Percentiles rank a stretch among this genome's conserved stretches.
phyloP scores from a whole-genome alignment of 2,329 filamentous ascomycete species.

The Malbranchea zuffiana region DNA sequence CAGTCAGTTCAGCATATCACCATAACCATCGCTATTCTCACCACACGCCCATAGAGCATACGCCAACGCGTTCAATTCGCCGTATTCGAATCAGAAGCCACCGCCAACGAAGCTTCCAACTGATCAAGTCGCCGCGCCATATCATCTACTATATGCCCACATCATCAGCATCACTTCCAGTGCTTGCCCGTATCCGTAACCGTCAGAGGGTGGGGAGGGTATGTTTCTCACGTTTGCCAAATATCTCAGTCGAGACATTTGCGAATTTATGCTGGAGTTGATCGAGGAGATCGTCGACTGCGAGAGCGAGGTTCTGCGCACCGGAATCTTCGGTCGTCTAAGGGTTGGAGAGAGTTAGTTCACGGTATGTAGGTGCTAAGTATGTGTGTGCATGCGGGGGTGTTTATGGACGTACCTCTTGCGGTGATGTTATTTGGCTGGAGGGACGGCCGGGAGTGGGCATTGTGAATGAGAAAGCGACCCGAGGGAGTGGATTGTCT shows the following conservation, averaged over 20 bases:
- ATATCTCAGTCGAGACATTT: conserved; percentile 72
- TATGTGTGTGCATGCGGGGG: neutral
- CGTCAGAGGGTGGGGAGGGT: neutral
- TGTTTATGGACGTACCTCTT: neutral
- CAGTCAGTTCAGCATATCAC: too few relatives aligned
- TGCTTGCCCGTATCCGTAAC: neutral
- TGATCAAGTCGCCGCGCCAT: conserved; percentile 81
- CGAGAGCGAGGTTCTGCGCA: conserved; percentile 52
- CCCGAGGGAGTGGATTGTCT: too few relatives aligned
- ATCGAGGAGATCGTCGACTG: conserved; percentile 78
- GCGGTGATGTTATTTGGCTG: conserved; percentile 6
- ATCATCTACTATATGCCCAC: conserved; percentile 65
- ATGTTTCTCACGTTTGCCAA: conserved; percentile 62
- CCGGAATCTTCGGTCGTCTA: conserved; percentile 13
- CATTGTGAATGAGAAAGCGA: too few relatives aligned
- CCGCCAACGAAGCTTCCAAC: conserved; percentile 61
- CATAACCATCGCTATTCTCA: too few relatives aligned
- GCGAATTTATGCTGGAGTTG: conserved; percentile 78
- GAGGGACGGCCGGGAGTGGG: conserved; percentile 2
- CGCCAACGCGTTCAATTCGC: conserved; percentile 18
- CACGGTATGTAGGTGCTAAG: neutral
- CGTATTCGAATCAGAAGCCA: conserved; percentile 37
- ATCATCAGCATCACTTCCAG: conserved; percentile 1
- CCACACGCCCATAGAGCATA: too few relatives aligned
- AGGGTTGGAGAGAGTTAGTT: neutral